phyloP scores from a whole-genome alignment of 2,329 filamentous ascomycete species.

The Colletotrichum sp. region DNA sequence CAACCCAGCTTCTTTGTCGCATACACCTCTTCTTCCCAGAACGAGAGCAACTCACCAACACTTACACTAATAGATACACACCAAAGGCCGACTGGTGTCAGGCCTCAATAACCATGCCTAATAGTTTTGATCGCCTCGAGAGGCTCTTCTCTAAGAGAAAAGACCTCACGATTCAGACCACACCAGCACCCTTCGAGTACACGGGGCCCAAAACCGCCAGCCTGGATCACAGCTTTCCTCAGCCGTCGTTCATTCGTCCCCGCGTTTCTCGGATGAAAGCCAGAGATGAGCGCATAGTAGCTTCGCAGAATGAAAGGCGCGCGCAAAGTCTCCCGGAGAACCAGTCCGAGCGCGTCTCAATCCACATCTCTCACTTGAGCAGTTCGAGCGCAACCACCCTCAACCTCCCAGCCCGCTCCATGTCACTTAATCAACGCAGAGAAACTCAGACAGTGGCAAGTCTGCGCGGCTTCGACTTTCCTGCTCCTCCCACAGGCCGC shows the following conservation, averaged over 20 bases:
- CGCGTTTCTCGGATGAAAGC: slow-evolving; percentile 61
- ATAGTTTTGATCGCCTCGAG: slow-evolving; percentile 41
- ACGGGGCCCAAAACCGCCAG: slow-evolving; percentile 21
- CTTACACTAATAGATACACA: not conserved
- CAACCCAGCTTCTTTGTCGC: not conserved
- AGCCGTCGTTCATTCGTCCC: slow-evolving; percentile 61
- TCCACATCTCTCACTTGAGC: slow-evolving; percentile 17
- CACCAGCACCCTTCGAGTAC: not conserved
- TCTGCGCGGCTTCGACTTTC: slow-evolving; percentile 42
- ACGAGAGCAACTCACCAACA: not conserved
- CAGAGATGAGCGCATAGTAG: slow-evolving; percentile 47
- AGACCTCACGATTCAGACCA: not conserved
- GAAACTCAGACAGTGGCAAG: slow-evolving; percentile 24
- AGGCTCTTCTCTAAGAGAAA: slow-evolving; percentile 56
- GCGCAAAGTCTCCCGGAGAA: slow-evolving; percentile 20
- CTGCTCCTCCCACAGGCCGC: slow-evolving; percentile 33
- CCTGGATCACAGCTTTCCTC: slow-evolving; percentile 48
- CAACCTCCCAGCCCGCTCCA: slow-evolving; percentile 3
- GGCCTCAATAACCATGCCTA: slow-evolving; percentile 8
- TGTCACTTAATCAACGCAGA: slow-evolving; percentile 8
- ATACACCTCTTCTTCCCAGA: not conserved
- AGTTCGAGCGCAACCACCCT: slow-evolving; percentile 9
- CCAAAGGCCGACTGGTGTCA: not conserved
- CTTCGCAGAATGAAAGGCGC: slow-evolving; percentile 4
- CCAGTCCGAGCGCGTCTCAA: slow-evolving; percentile 19